These are phyloP conservation scores for Zygoascus hellenicus DNA, from an alignment of 1,139 yeast genomes.

Conservation along the genomic window DNA sequence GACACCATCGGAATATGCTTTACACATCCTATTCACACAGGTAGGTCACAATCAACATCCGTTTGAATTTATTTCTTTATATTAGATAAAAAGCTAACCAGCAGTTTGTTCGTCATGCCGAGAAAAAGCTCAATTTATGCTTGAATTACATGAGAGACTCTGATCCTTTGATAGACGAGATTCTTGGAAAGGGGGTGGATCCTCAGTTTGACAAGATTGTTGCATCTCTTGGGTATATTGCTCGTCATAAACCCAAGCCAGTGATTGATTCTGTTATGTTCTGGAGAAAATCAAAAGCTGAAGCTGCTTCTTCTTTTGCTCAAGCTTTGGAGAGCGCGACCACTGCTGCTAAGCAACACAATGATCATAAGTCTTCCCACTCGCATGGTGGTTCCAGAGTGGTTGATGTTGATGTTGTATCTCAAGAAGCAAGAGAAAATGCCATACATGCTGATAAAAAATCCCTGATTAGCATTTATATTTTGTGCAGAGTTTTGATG, in stretches of 20 bases:
- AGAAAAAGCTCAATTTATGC: conserved; percentile 72
- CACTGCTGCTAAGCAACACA: conserved; percentile 15
- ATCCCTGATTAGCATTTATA: conserved; percentile 78
- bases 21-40: conserved; percentile 90
- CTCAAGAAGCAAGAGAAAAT: conserved; percentile 10
- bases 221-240: conserved; percentile 81
- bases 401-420: conserved; percentile 7
- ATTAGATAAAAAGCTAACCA: conserved; percentile 8
- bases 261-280: conserved; percentile 97
- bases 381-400: conserved; percentile 13
- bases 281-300: conserved; percentile 92
- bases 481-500: conserved; percentile 85
- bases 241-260: conserved; percentile 85
- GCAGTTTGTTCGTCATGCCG: conserved; percentile 82
- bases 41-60: conserved; percentile 20
- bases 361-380: conserved; percentile 9
- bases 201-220: conserved; percentile 80
- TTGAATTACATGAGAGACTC: conserved; percentile 59
- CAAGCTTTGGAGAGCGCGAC: conserved; percentile 11
- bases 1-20: conserved; percentile 87
- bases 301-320: conserved; percentile 69
- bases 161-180: conserved; percentile 76
- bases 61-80: not conserved
- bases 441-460: conserved; percentile 55
- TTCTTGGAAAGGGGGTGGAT: conserved; percentile 85